A percentile compares a stretch with the other conserved stretches of the same genome.
These are phyloP conservation scores for Isatis tinctoria DNA, from an alignment of 345 rosid species.

Conservation along the genomic window DNA sequence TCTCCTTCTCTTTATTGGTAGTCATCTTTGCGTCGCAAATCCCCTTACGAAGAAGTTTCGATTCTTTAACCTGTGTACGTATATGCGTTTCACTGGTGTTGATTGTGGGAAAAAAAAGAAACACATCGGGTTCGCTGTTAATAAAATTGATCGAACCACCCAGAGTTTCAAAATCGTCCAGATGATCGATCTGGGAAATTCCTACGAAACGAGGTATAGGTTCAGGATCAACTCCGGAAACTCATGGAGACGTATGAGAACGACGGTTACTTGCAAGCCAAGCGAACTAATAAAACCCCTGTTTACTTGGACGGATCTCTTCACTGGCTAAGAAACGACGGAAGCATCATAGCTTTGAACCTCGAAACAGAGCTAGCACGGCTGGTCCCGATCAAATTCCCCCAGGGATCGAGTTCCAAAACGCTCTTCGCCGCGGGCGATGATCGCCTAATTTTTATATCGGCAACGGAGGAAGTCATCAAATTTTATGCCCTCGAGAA, in stretches of 20 bases:
- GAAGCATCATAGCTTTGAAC: constrained; percentile 7
- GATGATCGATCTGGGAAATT: background rate
- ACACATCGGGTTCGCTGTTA: background rate
- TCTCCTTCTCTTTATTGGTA: background rate
- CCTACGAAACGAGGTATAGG: background rate
- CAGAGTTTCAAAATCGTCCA: background rate
- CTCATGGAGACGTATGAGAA: background rate
- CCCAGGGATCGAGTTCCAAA: background rate
- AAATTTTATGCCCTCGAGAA: background rate
- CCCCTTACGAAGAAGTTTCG: background rate
- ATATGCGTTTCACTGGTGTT: background rate
- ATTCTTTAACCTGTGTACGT: background rate
- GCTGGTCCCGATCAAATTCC: background rate
- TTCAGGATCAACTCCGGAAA: background rate
- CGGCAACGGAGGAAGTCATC: background rate
- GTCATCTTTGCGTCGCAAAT: constrained; percentile 1
- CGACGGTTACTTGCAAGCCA: background rate
- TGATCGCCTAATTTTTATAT: background rate
- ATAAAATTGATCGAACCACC: background rate
- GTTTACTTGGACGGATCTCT: background rate
- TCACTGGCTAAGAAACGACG: constrained; percentile 17
- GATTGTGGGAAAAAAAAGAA: background rate
- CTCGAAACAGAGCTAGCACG: constrained; percentile 1
- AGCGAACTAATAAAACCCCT: background rate
- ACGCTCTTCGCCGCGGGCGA: background rate